phyloP scores from a whole-genome alignment of 768 basidiomycete genomes.

The Mycena amicta region DNA sequence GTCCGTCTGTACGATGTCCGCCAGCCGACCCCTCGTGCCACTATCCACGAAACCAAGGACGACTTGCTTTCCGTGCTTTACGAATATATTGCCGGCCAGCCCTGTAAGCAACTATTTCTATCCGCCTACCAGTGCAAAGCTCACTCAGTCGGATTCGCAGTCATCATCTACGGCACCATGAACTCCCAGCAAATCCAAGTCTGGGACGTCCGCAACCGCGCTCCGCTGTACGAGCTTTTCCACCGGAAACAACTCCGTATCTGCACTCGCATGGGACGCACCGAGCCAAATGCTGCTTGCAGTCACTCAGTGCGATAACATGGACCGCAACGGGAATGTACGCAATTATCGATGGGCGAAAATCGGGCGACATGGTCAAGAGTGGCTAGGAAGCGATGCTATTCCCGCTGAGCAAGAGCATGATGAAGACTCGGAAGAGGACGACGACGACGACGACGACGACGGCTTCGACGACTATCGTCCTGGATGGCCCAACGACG shows the following conservation, averaged over 20 bases:
- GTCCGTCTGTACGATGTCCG: conserved; percentile 35
- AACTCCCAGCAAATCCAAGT: conserved; percentile 34
- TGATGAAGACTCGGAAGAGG: background rate
- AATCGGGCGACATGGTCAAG: background rate
- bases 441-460: conserved; percentile 5
- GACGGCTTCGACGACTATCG: background rate
- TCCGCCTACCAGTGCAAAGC: background rate
- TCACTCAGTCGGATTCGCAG: conserved; percentile 4
- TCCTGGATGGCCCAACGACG: conserved; percentile 9
- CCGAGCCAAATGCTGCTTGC: conserved; percentile 28
- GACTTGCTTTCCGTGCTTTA: conserved; percentile 16
- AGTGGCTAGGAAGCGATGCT: background rate
- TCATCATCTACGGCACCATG: conserved; percentile 30
- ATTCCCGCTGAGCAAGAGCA: background rate
- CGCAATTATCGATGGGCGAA: conserved; percentile 31
- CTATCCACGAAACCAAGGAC: conserved; percentile 17
- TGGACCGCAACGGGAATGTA: conserved; percentile 29
- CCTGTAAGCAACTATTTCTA: conserved; percentile 21
- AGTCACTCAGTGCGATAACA: conserved; percentile 32
- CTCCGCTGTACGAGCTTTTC: conserved; percentile 38
- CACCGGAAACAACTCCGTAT: conserved; percentile 39
- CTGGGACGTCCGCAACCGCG: conserved; percentile 38
- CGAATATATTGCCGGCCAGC: conserved; percentile 32
- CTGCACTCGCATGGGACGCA: conserved; percentile 32
- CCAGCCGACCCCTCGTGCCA: conserved; percentile 32